Conservation (phyloP, 2,329 filamentous ascomycete species). For the Fragosphaeria purpurea region DNA sequence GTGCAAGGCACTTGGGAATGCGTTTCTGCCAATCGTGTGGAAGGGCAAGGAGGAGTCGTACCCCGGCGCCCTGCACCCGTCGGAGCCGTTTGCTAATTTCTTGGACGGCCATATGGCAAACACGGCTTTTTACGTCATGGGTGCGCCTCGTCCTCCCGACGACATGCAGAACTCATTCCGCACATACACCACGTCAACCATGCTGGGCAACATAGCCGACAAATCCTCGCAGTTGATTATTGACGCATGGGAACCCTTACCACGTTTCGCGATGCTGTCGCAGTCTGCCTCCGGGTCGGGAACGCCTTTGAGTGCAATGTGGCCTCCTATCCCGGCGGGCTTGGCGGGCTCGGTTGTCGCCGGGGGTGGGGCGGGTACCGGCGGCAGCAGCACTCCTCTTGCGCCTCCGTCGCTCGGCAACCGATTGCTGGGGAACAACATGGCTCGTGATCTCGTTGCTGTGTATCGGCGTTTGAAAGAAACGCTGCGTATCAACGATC, state of each 20-base stretch:
- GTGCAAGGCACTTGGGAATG: slow-evolving; percentile 92
- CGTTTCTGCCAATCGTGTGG: slow-evolving; percentile 92
- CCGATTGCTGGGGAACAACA: slow-evolving; percentile 12
- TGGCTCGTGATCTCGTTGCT: slow-evolving; percentile 44
- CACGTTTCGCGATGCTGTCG: slow-evolving; percentile 17
- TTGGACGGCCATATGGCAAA: slow-evolving; percentile 46
- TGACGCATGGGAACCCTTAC: slow-evolving; percentile 32
- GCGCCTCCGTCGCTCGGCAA: background rate
- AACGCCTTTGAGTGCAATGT: background rate
- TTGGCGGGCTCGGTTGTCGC: slow-evolving; percentile 2
- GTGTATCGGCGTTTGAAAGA: slow-evolving; percentile 53
- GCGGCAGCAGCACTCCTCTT: background rate
- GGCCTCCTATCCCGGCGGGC: slow-evolving; percentile 4
- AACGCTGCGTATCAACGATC: slow-evolving; percentile 45
- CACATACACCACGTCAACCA: slow-evolving; percentile 26
- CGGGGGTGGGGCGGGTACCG: background rate
- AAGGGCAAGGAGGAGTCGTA: slow-evolving; percentile 81
- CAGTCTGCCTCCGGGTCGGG: background rate
- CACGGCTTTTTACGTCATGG: slow-evolving; percentile 31
- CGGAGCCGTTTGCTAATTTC: slow-evolving; percentile 55
- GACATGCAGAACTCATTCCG: slow-evolving; percentile 26
- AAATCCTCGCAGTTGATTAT: slow-evolving; percentile 26
- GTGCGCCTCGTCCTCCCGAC: slow-evolving; percentile 22
- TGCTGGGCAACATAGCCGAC: slow-evolving; percentile 31
- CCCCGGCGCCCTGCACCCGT: slow-evolving; percentile 57